Base-by-base conservation (phyloP, 495 filamentous ascomycete species). In the Gamarada debralockiae region DNA sequence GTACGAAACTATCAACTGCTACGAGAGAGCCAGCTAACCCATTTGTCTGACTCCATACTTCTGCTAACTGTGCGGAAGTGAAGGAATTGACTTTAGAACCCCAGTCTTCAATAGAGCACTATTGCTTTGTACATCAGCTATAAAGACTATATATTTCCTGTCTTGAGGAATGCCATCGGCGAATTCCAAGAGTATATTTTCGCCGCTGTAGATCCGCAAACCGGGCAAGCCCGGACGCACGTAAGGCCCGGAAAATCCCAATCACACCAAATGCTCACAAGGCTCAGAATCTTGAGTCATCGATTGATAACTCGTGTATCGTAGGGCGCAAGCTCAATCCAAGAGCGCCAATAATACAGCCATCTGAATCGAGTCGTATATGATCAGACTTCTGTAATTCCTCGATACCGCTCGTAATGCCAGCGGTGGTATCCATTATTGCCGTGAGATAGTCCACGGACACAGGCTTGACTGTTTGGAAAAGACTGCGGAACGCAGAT, bases 281-380 rank as follows among this genome's bases (percentile, higher is more conserved):
- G 39, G 39, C 39, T 15, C 39, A 42, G 39, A 42, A 15, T 21
- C 17, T 42, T 42, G 39, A 42, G 39, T 15, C 39, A 20, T 21
- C 39, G 18, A 42, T 42, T 10, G 39, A 42, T 21, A 42, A 42
- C 39, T 20, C 39, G 39, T 42, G 39, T 15, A n/a, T 42, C 39
- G 39, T 42, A 10, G 39, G 39, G 17, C 18, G 39, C 39, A 42
- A 21, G 39, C 39, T 42, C 39, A 42, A 42, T 42, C 39, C 39
- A 42, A 42, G 13, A 42, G 39, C 39, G 18, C 13, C 39, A 10
- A 42, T 15, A 42, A 42, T 42, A 42, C 13, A 42, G 39, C 39
- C 39, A 42, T 42, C 39, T 6, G 39, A 15, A 42, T 42, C 39
- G 10, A 42, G 39, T 42, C 17, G 39, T 12, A 42, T 42, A 15